Conservation (phyloP, 768 basidiomycete genomes). For the Hemileccinum impolitum region DNA sequence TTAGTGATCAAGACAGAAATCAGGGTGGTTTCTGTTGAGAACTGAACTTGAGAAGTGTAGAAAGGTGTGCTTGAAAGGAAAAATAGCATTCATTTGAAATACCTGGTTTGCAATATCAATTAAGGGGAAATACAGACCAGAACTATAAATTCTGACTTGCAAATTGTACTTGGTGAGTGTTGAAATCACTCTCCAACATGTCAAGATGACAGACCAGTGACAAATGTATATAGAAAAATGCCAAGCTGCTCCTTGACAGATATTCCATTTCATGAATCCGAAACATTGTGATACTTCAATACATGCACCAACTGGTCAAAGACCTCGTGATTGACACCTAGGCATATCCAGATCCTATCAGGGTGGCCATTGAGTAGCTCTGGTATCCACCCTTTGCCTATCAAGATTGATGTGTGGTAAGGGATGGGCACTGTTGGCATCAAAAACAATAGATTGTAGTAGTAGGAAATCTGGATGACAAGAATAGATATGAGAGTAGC, state of each 20-base stretch:
- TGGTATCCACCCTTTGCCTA: not conserved
- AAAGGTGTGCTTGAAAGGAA: slow-evolving; percentile 6
- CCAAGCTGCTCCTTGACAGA: slow-evolving; percentile 8
- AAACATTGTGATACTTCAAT: not conserved
- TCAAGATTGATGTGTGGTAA: slow-evolving; percentile 2
- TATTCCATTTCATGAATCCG: not conserved
- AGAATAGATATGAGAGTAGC: too few species aligned
- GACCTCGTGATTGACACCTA: not conserved
- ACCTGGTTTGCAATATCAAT: slow-evolving; percentile 3
- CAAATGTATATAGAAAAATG: slow-evolving; percentile 12
- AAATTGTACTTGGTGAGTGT: slow-evolving; percentile 1
- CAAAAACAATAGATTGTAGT: too few species aligned
- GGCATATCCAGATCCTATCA: not conserved
- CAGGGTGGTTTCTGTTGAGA: not conserved
- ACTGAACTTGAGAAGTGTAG: not conserved
- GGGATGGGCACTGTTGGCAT: too few species aligned
- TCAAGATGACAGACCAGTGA: slow-evolving; percentile 1
- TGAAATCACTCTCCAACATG: slow-evolving; percentile 13
- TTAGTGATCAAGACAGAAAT: not conserved
- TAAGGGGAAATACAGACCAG: not conserved
- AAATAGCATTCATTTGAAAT: slow-evolving; percentile 6
- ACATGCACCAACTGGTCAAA: not conserved
- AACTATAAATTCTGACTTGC: not conserved
- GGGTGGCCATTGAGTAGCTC: slow-evolving; percentile 6
- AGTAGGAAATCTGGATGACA: too few species aligned